Conservation (phyloP, 1,139 yeast species). For the Candida labiduridarum region DNA sequence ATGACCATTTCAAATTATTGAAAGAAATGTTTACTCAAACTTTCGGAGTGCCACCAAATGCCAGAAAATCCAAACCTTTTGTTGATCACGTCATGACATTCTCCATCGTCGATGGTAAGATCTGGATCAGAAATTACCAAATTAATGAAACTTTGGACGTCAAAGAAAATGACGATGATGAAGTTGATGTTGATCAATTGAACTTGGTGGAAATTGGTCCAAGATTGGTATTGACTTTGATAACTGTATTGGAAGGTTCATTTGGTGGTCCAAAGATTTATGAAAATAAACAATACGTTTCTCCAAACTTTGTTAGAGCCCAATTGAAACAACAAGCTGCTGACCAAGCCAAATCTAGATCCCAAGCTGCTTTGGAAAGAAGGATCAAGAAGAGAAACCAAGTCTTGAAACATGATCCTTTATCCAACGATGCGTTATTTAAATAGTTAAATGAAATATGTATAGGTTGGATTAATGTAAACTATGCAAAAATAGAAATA, state of each 20-base stretch:
- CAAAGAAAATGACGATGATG: constrained; percentile 37
- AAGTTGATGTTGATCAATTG: constrained; percentile 49
- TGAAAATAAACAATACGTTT: constrained; percentile 94
- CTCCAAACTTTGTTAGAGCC: constrained; percentile 94
- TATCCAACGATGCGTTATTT: constrained; percentile 78
- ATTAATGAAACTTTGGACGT: constrained; percentile 70
- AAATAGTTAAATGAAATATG: constrained; percentile 27
- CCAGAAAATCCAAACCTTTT: constrained; percentile 94
- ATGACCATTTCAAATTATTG: constrained; percentile 69
- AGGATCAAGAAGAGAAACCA: constrained; percentile 76
- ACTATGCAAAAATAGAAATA: background rate
- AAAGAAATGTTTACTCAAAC: constrained; percentile 85
- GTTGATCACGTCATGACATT: constrained; percentile 94
- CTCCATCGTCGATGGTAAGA: constrained; percentile 87
- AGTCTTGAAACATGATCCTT: constrained; percentile 78
- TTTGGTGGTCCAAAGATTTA: constrained; percentile 98
- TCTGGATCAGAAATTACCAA: constrained; percentile 96
- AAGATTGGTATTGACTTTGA: constrained; percentile 88
- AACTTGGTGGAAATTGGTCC: constrained; percentile 96
- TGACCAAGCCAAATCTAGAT: constrained; percentile 72
- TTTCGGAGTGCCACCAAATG: constrained; percentile 95
- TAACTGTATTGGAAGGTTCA: constrained; percentile 92
- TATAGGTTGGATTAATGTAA: background rate
- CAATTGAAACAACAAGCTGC: constrained; percentile 84
- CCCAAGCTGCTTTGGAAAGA: constrained; percentile 77